Evolutionary conservation across 192 early-diverging fungal species (phyloP), one percentile per base, ranked within the genome.

Genomic region (Coemansia reversa): DNA sequence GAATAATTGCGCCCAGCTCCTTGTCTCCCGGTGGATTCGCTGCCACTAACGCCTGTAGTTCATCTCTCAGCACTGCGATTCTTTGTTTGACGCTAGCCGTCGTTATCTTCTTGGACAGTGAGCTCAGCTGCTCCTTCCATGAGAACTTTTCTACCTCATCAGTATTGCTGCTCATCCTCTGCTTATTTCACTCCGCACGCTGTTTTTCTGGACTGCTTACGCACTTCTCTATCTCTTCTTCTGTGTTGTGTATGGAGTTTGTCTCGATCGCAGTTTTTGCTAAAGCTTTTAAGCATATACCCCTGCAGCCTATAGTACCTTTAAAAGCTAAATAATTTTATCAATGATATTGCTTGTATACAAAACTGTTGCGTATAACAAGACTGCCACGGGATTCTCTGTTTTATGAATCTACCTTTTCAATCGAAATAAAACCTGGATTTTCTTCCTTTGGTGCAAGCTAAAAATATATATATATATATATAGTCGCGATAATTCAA

Each of bases 91-190:
- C 72, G 55, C 84, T 79, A n/a, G 88, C 75, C 39, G 67, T 72
- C 9, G 83, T 79, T 53, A 87, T 83, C 55, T 60, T 76, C 23
- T 63, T 64, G 29, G 79, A 51, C n/a, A 87, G 61, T 22, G 75
- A 62, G 62, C 86, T 81, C 60, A 84, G 70, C 64, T 78, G 84
- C 67, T 77, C 63, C 60, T 75, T 80, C 88, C 88, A 89, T 51
- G 82, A 63, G 56, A 85, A 81, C 27, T 19, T 55, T 5, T 6
- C 59, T 25, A 8, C 54, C 22, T 33, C 53, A 22, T 51, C 63
- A 24, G 24, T 45, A 48, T 52, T 42, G 14, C 63, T 64, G 55
- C 65, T 62, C 70, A 66, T 67, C 51, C 49, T 60, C 52, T 24
- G n/a, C 23, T 55, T 55, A 27, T 29, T 24, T 55, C 28, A 28